Conservation (phyloP, 805 yeast genomes). For the Metschnikowia shivogae region DNA sequence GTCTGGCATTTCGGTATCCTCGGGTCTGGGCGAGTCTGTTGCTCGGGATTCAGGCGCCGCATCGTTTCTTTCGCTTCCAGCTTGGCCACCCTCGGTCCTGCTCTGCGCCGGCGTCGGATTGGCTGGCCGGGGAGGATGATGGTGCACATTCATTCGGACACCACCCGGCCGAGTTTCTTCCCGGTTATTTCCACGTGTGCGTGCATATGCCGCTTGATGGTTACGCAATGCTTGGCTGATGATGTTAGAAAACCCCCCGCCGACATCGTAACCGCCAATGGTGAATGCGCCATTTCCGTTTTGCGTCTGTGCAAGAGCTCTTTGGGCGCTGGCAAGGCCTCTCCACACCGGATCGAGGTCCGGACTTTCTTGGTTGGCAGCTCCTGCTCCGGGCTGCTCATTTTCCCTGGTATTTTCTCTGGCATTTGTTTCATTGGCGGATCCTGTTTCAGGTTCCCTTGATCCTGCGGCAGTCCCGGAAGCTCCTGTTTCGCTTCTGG, state of each 20-base stretch:
- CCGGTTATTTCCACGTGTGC: neutral
- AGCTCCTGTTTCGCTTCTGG: neutral
- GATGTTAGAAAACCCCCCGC: slow-evolving; percentile 4
- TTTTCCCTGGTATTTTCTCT: neutral
- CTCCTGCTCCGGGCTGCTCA: neutral
- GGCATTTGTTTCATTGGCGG: too few species aligned
- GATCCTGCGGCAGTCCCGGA: neutral
- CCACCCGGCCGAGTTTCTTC: neutral
- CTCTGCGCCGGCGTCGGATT: too few species aligned
- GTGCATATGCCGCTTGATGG: slow-evolving; percentile 4
- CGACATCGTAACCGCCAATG: neutral
- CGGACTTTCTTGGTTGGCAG: neutral
- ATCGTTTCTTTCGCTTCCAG: neutral
- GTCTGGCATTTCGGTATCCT: slow-evolving; percentile 15
- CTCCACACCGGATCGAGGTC: neutral
- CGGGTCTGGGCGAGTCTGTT: slow-evolving; percentile 4
- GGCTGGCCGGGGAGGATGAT: neutral
- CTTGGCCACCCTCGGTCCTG: neutral
- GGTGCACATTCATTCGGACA: neutral
- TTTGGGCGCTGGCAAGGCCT: neutral
- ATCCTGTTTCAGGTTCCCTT: neutral
- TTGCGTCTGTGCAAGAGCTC: neutral
- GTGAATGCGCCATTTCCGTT: neutral
- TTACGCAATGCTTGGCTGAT: slow-evolving; percentile 9
- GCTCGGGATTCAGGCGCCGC: neutral